Base-by-base conservation (phyloP, 305 asterid genomes). In the Fraxinus platypoda region DNA sequence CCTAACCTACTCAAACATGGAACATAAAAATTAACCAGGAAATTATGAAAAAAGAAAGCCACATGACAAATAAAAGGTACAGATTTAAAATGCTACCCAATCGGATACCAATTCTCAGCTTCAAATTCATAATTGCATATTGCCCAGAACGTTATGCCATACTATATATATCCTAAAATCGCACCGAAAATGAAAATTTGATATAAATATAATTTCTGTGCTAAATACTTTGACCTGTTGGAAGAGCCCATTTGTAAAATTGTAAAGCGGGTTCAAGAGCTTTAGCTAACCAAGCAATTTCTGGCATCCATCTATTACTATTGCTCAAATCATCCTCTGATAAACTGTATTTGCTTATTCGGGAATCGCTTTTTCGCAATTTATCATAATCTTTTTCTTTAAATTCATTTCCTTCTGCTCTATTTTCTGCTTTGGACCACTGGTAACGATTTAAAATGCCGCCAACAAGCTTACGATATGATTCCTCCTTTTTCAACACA, bases 201-300 rank as follows among this genome's bases (percentile, higher is more conserved):
- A 4, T 71, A n/a, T 31, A 13, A 13, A 30, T 31, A 71, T 30
- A 71, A 71, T 30, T 71, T 21, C 6, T 71, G n/a, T 33, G 76
- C 13, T 71, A n/a, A 71, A 71, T 28, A 15, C 12, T 71, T 15
- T 33, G 74, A 97, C 98, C 98, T 86, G 91, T 49, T 13, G 98
- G 93, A 75, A 94, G 72, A 75, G 94, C 97, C 97, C 96, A 91
- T 81, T 91, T 94, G 85, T 90, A 94, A 68, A 97, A 86, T 81
- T 94, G 98, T 82, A 93, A 84, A 72, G 98, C 99, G 4, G 98
- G 96, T 76, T 97, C 99, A 73, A 97, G 89, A 75, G 97, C 95
- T 88, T 89, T 97, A 41, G 92, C 86, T 31, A 93, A 90, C 98
- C 98, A 97, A 85, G 90, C 91, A 86, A 92, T 89, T 80, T 94